Base-by-base conservation (phyloP, 768 basidiomycete species). In the Amanita rubescens region DNA sequence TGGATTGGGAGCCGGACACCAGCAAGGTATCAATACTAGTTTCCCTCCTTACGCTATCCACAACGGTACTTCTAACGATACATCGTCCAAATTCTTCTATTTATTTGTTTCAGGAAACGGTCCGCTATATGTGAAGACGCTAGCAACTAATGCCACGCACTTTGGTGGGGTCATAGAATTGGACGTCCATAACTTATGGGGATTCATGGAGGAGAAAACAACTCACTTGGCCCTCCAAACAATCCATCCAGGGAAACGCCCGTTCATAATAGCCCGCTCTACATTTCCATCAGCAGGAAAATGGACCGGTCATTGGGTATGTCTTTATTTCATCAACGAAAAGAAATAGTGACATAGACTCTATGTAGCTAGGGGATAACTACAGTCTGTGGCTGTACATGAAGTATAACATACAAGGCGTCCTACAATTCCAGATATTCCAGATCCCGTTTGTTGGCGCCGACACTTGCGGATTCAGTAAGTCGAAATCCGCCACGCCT, bases 391-490 rank as follows among this genome's bases (percentile, higher is more conserved):
- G 89, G 87, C 67, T 78, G 46, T 88, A 85, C 67, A 75, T 90
- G 74, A 72, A 77, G 56, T 71, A 78, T 62, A 85, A 75, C 57
- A 84, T 90, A 54, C 80, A 89, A 69, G 87, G 87, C 15, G 70
- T 87, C 17, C 74, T 91, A 17, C 87, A 90, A 65, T 90, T 91
- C 77, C 86, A 90, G 66, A 68, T 90, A 12, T 90, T 85, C 76
- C 84, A 86, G 59, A 84, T 89, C 55, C 89, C 89, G 0, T 85
- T 90, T 70, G 87, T 90, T 15, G 90, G 89, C 17, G 85, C 87
- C 2, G 89, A 92, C 60, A 81, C 84, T 6, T 85, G 83, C 63
- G 84, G 82, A 17, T 84, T 84, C 69, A 73, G 74, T 78, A 58
- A 54, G 75, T 66, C 51, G 44, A 24, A 56, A 32, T 52, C 43